A percentile compares a stretch with the other conserved stretches of the same genome.
phyloP scores from a whole-genome alignment of 2,329 filamentous ascomycete genomes.

The Xylaria sp. region DNA sequence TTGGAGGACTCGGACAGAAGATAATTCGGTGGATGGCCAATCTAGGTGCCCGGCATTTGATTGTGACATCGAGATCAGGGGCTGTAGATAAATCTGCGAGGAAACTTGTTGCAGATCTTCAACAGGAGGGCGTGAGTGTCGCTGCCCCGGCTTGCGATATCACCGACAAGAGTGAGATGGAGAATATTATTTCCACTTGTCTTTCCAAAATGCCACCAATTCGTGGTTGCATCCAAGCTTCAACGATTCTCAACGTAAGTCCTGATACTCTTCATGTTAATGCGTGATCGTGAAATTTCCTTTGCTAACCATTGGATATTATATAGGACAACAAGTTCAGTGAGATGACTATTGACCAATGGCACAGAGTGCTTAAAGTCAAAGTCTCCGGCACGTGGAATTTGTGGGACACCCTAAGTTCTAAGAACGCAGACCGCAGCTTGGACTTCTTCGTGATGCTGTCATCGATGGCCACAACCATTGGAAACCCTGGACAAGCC shows the following conservation, averaged over 20 bases:
- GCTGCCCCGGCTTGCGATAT: conserved; percentile 38
- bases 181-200: background rate
- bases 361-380: conserved; percentile 12
- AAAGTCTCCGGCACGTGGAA: conserved; percentile 25
- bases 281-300: background rate
- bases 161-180: conserved; percentile 30
- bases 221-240: conserved; percentile 48
- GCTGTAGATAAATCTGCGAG: conserved; percentile 30
- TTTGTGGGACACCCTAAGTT: conserved; percentile 3
- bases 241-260: conserved; percentile 48
- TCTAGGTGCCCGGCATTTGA: conserved; percentile 41
- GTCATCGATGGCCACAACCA: background rate
- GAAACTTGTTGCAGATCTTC: conserved; percentile 6
- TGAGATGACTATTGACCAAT: conserved; percentile 21
- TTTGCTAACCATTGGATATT: background rate
- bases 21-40: conserved; percentile 43
- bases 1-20: conserved; percentile 44
- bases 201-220: conserved; percentile 43
- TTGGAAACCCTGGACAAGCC: conserved; percentile 36
- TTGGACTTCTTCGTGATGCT: conserved; percentile 19
- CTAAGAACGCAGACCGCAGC: conserved; percentile 10
- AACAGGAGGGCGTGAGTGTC: background rate
- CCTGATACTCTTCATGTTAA: conserved; percentile 52
- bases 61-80: conserved; percentile 41
- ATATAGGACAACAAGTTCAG: conserved; percentile 19